Conservation (phyloP, 192 early-diverging fungal species). For the Jimgerdemannia lactiflua region DNA sequence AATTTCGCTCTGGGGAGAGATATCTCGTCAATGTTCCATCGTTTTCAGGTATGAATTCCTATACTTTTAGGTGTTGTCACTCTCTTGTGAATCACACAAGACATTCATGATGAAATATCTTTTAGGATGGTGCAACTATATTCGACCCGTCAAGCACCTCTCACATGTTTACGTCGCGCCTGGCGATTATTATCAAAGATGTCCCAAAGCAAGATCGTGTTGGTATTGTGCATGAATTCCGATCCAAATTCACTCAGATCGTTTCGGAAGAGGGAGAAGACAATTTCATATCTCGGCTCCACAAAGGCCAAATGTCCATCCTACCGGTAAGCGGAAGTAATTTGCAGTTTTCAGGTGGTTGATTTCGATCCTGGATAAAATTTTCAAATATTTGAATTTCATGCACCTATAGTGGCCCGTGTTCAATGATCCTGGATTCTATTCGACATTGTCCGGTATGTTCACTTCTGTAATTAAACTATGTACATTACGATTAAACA, state of each 20-base stretch:
- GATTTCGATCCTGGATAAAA: not conserved
- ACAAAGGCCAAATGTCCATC: conserved; percentile 18
- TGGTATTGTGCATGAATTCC: conserved; percentile 14
- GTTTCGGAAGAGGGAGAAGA: conserved; percentile 16
- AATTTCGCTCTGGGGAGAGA: conserved; percentile 18
- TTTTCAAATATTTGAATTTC: not conserved
- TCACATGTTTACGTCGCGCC: not conserved
- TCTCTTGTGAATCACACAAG: not conserved
- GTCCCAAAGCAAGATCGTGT: conserved; percentile 12
- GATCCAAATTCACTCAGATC: conserved; percentile 14
- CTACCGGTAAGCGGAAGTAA: not conserved
- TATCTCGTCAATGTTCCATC: conserved; percentile 23
- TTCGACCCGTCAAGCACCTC: not conserved
- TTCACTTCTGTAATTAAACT: not conserved
- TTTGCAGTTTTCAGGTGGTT: not conserved
- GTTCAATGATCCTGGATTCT: not conserved
- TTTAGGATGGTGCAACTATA: not conserved
- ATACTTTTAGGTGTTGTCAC: not conserved
- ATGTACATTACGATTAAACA: not conserved
- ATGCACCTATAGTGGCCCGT: not conserved
- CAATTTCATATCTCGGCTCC: conserved; percentile 19
- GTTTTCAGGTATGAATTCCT: conserved; percentile 14
- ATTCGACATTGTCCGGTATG: not conserved
- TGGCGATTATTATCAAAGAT: conserved; percentile 22
- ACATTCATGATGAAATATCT: not conserved